phyloP scores from a whole-genome alignment of 108 stramenopile genomes.

The Stephanodiscus minutulus region DNA sequence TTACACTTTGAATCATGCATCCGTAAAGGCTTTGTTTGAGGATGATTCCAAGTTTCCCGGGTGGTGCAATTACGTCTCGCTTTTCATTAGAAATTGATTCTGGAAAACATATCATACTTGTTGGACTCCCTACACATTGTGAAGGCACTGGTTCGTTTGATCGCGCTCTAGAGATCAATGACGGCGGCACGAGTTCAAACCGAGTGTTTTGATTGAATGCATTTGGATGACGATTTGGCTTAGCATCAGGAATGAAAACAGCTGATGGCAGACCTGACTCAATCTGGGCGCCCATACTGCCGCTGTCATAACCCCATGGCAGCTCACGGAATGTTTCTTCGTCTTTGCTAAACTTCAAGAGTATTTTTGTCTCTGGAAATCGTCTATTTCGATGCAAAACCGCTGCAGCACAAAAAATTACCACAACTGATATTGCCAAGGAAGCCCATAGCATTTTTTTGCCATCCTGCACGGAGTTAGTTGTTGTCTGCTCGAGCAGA shows the following conservation, averaged over 20 bases:
- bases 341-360: not conserved
- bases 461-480: not conserved
- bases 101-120: not conserved
- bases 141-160: not conserved
- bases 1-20: slow-evolving; percentile 74
- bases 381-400: not conserved
- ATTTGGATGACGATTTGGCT: not conserved
- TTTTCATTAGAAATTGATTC: not conserved
- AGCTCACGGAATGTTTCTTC: not conserved
- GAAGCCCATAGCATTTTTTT: not conserved
- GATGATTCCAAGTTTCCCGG: slow-evolving; percentile 62
- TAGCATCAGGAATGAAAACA: not conserved
- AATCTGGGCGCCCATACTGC: not conserved
- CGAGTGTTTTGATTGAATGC: not conserved
- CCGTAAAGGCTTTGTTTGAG: slow-evolving; percentile 75
- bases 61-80: not conserved
- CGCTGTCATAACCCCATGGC: not conserved
- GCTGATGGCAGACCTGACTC: not conserved
- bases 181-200: not conserved
- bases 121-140: not conserved
- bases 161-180: not conserved
- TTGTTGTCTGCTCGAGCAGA: not conserved
- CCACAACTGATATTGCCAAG: not conserved
- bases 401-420: not conserved
- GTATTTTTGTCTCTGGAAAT: not conserved